These are phyloP conservation scores for Flaveria trinervia DNA, from an alignment of 129 eudicot genomes.

Conservation along the genomic window DNA sequence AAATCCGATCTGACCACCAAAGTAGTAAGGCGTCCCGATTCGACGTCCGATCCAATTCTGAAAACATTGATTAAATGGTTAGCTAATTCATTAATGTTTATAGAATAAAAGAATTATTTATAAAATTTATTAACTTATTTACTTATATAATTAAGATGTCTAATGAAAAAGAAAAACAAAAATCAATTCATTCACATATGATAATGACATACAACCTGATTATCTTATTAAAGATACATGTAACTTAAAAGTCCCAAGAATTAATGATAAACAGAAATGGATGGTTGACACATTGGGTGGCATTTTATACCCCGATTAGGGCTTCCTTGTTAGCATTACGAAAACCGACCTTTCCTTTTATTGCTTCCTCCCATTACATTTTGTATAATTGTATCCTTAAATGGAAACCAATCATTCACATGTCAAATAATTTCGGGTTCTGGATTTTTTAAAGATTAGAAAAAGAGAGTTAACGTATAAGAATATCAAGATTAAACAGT, in stretches of 20 bases:
- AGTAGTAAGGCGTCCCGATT: no score
- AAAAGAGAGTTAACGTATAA: not conserved
- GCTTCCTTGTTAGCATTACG: slow-evolving; percentile 13
- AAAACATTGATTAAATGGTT: not conserved
- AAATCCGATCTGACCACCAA: no score
- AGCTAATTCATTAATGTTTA: not conserved
- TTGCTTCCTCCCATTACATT: slow-evolving; percentile 33
- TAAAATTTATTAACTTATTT: no score
- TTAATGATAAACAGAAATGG: slow-evolving; percentile 3
- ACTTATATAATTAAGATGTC: no score
- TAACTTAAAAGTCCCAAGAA: slow-evolving; percentile 15
- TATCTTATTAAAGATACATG: slow-evolving; percentile 8
- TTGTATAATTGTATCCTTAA: not conserved
- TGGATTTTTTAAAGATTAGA: not conserved
- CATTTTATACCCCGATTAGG: slow-evolving; percentile 14
- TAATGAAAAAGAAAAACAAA: not conserved
- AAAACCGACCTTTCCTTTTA: slow-evolving; percentile 30
- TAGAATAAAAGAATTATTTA: no score
- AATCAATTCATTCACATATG: not conserved
- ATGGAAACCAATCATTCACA: slow-evolving; percentile 3
- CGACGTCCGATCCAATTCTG: no score
- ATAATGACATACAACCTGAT: not conserved
- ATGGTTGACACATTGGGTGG: not conserved
- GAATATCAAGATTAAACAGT: not conserved
- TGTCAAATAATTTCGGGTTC: not conserved